Base-by-base conservation (phyloP, 148 eudicot genomes). In the Selenicereus undatus region DNA sequence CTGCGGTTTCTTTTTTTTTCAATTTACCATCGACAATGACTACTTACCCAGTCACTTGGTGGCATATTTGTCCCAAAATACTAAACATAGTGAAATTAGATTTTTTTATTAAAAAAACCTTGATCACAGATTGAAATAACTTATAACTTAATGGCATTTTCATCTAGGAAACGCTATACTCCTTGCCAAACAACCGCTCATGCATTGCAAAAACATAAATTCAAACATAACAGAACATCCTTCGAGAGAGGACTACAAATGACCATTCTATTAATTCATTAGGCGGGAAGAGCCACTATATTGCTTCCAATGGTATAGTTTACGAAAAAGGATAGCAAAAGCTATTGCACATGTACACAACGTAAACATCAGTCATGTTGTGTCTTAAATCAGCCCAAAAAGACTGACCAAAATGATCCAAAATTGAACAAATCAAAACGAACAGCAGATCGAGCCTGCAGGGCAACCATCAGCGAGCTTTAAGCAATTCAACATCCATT, bases 401-500 rank as follows among this genome's bases (percentile, higher is more conserved):
- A 68, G 36, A 14, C 11, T 68, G 51, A 51, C n/a, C 65, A 50
- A 24, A 22, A 14, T 21, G 36, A 32, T 35, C 43, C 11, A 36
- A 80, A 39, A 79, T 39, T 56, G n/a, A 2, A 11, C 22, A 75
- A 62, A 45, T 12, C 12, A 71, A 16, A 8, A 71, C n/a, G 36
- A 36, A 35, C 36, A 71, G 1, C 45, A 9, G 21, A 68, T 42
- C 11, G 16, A 58, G 45, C 32, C 35, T 11, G 50, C n/a, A 29
- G 22, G 20, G 24, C 12, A 20, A 26, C 43, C 26, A 56, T 89
- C 88, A 86, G 51, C 84, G 90, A 27, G 90, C 90, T 45, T 81
- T 76, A 22, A 88, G 76, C 82, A 95, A 75, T 79, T 95, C 96
- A 78, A 95, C 88, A 27, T 95, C 97, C 71, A 88, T 84, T 60